Conservation (phyloP, 441 rosid genomes). For the Heliophila coronopifolia region DNA sequence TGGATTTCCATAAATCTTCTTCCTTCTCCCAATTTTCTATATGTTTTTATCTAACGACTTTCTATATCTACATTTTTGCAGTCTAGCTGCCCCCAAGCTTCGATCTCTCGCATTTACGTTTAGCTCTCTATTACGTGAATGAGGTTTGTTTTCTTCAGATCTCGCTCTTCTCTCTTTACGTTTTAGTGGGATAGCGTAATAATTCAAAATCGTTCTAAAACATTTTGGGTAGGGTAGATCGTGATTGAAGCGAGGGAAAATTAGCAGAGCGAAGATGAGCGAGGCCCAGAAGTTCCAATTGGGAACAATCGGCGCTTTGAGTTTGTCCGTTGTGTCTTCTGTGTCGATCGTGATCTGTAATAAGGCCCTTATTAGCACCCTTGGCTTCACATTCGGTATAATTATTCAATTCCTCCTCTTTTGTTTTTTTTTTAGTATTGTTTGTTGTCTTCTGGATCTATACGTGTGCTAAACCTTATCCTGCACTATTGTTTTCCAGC, state of each 20-base stretch:
- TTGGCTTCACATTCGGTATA: slow-evolving; percentile 86
- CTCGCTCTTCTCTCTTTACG: slow-evolving; percentile 11
- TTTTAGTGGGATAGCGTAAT: background rate
- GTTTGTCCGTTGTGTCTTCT: slow-evolving; percentile 87
- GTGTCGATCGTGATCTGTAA: slow-evolving; percentile 97
- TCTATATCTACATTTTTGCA: slow-evolving; percentile 18
- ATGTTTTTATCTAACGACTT: slow-evolving; percentile 16
- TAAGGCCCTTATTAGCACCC: slow-evolving; percentile 94
- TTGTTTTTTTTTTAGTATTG: background rate
- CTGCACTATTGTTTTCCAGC: background rate
- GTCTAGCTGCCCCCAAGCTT: slow-evolving; percentile 25
- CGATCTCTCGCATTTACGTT: slow-evolving; percentile 24
- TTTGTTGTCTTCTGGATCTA: slow-evolving; percentile 13
- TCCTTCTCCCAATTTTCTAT: slow-evolving; percentile 1
- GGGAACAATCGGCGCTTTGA: slow-evolving; percentile 87
- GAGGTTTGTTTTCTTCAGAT: slow-evolving; percentile 33
- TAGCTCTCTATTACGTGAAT: slow-evolving; percentile 19
- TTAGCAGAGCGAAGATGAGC: slow-evolving; percentile 50
- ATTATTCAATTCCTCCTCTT: background rate
- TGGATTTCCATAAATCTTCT: slow-evolving; percentile 13
- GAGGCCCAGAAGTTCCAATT: slow-evolving; percentile 81
- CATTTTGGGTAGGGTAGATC: slow-evolving; percentile 29
- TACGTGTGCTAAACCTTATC: background rate
- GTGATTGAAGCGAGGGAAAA: slow-evolving; percentile 30
- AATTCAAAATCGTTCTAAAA: background rate